These are phyloP conservation scores for Trichoderma semiorbis DNA, from an alignment of 2,329 filamentous ascomycete species.

Conservation along the genomic window DNA sequence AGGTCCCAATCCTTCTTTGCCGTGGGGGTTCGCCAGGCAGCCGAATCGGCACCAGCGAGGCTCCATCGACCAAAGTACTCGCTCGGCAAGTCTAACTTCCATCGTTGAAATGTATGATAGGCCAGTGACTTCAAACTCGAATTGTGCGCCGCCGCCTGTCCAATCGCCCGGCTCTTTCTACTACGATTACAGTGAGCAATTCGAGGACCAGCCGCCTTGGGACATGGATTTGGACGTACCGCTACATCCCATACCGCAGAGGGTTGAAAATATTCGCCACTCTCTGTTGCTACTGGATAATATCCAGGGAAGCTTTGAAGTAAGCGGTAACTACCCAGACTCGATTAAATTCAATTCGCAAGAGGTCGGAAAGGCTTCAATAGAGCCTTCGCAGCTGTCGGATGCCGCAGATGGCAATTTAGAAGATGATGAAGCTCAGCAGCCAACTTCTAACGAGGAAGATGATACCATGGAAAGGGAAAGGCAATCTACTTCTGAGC, in stretches of 20 bases:
- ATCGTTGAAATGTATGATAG: slow-evolving; percentile 47
- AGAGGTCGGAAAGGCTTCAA: background rate
- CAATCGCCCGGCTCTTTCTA: slow-evolving; percentile 40
- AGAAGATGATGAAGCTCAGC: background rate
- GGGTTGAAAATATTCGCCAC: slow-evolving; percentile 24
- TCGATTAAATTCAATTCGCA: background rate
- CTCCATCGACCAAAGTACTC: slow-evolving; percentile 37
- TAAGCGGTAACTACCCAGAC: background rate
- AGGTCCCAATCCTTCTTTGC: slow-evolving; percentile 37
- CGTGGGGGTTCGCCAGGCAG: slow-evolving; percentile 25
- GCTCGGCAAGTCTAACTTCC: slow-evolving; percentile 49
- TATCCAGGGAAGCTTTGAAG: slow-evolving; percentile 9
- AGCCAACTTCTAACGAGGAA: background rate
- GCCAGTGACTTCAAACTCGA: slow-evolving; percentile 26
- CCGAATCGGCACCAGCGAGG: slow-evolving; percentile 33
- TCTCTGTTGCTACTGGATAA: slow-evolving; percentile 26
- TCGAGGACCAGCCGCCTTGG: slow-evolving; percentile 35
- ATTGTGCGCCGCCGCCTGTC: slow-evolving; percentile 27
- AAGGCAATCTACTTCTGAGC: background rate
- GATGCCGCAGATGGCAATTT: background rate
- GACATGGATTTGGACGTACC: slow-evolving; percentile 23
- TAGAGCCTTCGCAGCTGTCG: background rate
- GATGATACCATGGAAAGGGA: background rate
- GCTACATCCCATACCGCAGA: slow-evolving; percentile 32
- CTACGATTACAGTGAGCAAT: slow-evolving; percentile 53